phyloP scores from a whole-genome alignment of 306 rosid genomes.

The Cucumis cinereus region DNA sequence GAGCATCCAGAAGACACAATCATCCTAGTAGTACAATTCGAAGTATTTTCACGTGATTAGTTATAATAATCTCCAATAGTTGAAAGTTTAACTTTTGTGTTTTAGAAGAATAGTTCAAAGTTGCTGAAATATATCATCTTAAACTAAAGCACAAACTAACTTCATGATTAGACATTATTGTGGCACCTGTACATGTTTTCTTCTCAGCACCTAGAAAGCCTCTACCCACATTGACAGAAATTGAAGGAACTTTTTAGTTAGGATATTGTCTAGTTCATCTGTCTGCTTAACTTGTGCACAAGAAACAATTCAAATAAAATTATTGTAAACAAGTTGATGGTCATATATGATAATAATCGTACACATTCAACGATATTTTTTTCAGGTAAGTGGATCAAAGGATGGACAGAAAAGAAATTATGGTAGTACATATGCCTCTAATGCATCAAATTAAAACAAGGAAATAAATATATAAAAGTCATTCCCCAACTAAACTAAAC shows the following conservation, averaged over 20 bases:
- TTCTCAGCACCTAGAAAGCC: conserved; percentile 89
- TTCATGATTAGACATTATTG: neutral
- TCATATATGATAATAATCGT: neutral
- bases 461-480: neutral
- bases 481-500: neutral
- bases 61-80: neutral
- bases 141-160: neutral
- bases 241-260: conserved; percentile 86
- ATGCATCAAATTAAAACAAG: neutral
- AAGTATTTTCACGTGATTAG: neutral
- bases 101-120: neutral
- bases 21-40: neutral
- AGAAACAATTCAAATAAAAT: conserved; percentile 8
- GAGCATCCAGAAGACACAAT: neutral
- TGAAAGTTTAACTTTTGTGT: neutral
- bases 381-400: neutral
- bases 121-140: neutral
- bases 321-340: neutral
- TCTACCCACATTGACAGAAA: conserved; percentile 97
- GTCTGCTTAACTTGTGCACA: conserved; percentile 75
- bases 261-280: conserved; percentile 95
- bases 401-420: neutral
- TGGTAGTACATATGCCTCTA: neutral
- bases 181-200: conserved; percentile 84
- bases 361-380: neutral